Base-by-base conservation (phyloP, 257 asterid genomes). In the Nicotiana knightiana region DNA sequence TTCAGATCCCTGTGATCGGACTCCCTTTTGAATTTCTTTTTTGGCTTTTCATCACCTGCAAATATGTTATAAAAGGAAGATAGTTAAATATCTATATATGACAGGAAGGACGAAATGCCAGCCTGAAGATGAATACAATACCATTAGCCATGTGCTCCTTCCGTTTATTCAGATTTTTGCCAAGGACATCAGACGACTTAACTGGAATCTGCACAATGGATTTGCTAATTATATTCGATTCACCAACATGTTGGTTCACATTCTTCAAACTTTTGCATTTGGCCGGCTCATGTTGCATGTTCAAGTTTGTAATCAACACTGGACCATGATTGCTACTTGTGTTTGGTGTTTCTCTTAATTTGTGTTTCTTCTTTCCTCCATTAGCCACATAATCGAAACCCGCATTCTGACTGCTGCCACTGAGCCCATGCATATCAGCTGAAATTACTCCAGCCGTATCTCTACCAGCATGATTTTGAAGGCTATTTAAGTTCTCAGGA, bases 41-140 rank as follows among this genome's bases (percentile, higher is more conserved):
- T 90, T n/a, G 81, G 88, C 81, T 86, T 87, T 79, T 79, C 85
- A 86, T 86, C 89, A 88, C 90, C 99, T 96, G 92, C 86, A 68
- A 88, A 82, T 67, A 89, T 82, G 54, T 84, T 65, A 81, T 77
- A 76, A 68, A 67, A 79, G 85, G 81, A 81, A 85, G 76, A 51
- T 77, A 84, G 79, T 62, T 82, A 81, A 62, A 84, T 59, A 79
- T 53, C 85, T 78, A 76, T 43, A 70, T 82, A 64, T 35, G n/a
- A 82, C 82, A 67, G 64, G 75, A 63, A 81, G 64, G 81, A 84
- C 30, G 75, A 85, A 77, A 82, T 54, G 63, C 78, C 46, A 86
- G 53, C 71, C 64, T 51, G 26, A 81, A 73, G 63, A 82, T 64
- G 82, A 81, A 86, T 70, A 63, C 39, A 90, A 85, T 83, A 92